Base-by-base conservation (phyloP, 163 green algal species). In the Scenedesmus sp. region DNA sequence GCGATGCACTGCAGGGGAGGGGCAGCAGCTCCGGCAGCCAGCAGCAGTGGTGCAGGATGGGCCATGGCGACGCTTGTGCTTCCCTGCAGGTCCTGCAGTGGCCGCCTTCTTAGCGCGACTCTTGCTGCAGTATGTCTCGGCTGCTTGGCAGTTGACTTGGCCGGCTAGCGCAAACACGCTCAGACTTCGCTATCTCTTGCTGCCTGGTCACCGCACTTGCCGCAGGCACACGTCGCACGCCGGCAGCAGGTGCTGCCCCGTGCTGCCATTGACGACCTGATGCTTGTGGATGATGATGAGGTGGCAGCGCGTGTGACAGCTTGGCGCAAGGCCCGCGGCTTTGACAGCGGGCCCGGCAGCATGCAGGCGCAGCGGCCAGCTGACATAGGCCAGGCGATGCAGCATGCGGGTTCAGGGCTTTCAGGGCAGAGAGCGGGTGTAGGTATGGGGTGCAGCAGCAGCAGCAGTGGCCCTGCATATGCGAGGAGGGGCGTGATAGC, bases 261-360 rank as follows among this genome's bases (percentile, higher is more conserved):
- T 7, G 59, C 34, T 62, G 82, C 84, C 26, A n/a, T 93, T 2
- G 90, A 93, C 82, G 90, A 93, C 46, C 59, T 90, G 4, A 90
- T 90, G 90, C 62, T 90, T 2, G 90, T 93, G 4, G 60, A 85
- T 7, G 90, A 93, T 26, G 90, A 90, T 62, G 83, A 87, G 55
- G 64, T 90, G 46, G 83, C 70, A 59, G 70, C 56, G 15, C 20
- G 77, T 1, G 90, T 90, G 1, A 26, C 5, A n/a, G 84, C 57
- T 1, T 93, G 84, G 84, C 84, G 90, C 73, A 86, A 79, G 57
- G 46, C 73, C 18, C 70, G 84, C 0, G 90, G 84, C 59, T 90
- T 90, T 84, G 84, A 86, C 23, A 20, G 46, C 15, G 52, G 62
- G 4, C 8, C 56, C 16, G 34, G 20, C 3, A 81, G 64, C 62